Base-by-base conservation (phyloP, 768 basidiomycete genomes). In the Paxillus rubicundulus region DNA sequence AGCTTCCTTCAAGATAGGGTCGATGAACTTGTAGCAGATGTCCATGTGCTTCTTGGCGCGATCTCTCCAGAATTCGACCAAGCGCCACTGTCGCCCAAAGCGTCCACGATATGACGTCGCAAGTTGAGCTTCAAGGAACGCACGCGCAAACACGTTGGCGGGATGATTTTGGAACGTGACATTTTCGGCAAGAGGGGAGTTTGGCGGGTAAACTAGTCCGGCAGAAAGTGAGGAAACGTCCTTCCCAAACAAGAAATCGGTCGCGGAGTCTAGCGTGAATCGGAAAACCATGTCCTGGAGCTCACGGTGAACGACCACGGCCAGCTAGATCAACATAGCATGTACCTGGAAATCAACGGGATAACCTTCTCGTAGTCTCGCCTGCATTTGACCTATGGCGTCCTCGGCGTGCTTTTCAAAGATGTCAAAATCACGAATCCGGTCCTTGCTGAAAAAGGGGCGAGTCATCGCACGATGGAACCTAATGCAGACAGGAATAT, bases 381-480 rank as follows among this genome's bases (percentile, higher is more conserved):
- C 55, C 28, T 68, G 75, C 39, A 82, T 62, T 18, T 74, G 72
- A 2, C 56, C 45, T n/a, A 86, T 69, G 1, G 78, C 77, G 32
- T 77, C 68, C 2, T 74, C 69, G 0, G 80, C 72, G 50, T 84
- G 82, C 2, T 70, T 68, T 45, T 77, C 78, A 60, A 84, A 82
- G 49, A 73, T 75, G 17, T 82, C 78, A 61, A 82, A 82, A 57
- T 82, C 72, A 52, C 72, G 75, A 47, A 82, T 80, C 9, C 78
- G 68, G 18, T 82, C 78, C 48, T 71, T 75, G 56, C 53, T 73
- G 68, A 86, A 85, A 71, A 84, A 85, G 0, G 84, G 84, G 2
- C 84, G 76, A 0, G 81, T 79, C 70, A 85, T 81, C 0, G 74
- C 62, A 13, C 82, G 78, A 56, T 84, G 82, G 64, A 83, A 81